Percentiles rank a stretch among this genome's conserved stretches.
These are phyloP conservation scores for Fusarium sp. DNA, from an alignment of 2,329 filamentous ascomycete species.

Conservation along the genomic window DNA sequence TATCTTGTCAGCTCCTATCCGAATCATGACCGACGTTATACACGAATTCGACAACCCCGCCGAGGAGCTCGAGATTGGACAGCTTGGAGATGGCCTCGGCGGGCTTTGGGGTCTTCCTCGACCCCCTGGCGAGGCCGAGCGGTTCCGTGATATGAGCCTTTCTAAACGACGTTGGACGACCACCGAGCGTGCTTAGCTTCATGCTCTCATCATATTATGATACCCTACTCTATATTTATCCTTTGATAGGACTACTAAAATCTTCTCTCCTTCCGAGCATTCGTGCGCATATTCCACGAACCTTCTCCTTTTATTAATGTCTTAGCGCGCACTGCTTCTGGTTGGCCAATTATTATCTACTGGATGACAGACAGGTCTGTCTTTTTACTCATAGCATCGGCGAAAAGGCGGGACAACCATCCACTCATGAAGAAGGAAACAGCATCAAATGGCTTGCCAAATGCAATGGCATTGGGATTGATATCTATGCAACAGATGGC, in stretches of 20 bases:
- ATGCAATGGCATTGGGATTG: slow-evolving; percentile 22
- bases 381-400: slow-evolving; percentile 45
- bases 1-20: slow-evolving; percentile 54
- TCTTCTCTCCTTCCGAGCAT: slow-evolving; percentile 14
- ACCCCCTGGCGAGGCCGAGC: slow-evolving; percentile 61
- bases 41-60: slow-evolving; percentile 48
- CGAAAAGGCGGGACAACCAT: slow-evolving; percentile 41
- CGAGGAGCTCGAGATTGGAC: slow-evolving; percentile 53
- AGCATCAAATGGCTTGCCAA: slow-evolving; percentile 24
- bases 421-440: slow-evolving; percentile 26
- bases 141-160: slow-evolving; percentile 59
- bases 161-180: slow-evolving; percentile 70
- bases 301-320: slow-evolving; percentile 31
- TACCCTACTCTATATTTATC: slow-evolving; percentile 18
- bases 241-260: slow-evolving; percentile 28
- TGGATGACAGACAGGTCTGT: slow-evolving; percentile 42
- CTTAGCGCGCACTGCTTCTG: slow-evolving; percentile 46
- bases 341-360: slow-evolving; percentile 26
- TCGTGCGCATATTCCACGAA: slow-evolving; percentile 19
- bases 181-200: slow-evolving; percentile 57
- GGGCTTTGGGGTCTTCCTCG: slow-evolving; percentile 62
- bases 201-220: slow-evolving; percentile 8
- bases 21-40: slow-evolving; percentile 51
- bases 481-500: slow-evolving; percentile 27
- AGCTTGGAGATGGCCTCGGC: slow-evolving; percentile 55